Evolutionary conservation across 2,329 filamentous ascomycete species (phyloP).

Genomic region (Fusarium graminum): DNA sequence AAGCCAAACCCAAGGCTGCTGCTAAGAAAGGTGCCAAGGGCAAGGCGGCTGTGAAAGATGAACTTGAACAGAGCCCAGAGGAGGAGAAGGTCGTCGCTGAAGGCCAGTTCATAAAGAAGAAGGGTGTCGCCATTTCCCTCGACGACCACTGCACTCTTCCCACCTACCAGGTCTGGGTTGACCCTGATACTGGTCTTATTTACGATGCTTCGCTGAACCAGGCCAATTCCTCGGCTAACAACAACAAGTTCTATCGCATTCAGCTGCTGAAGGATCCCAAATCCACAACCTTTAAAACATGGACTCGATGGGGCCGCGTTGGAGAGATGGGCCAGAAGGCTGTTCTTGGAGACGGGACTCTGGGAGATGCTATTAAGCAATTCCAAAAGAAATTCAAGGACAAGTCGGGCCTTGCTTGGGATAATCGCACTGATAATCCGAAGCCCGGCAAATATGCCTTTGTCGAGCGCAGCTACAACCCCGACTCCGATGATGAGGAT

Average conservation of each 20-base stretch:
- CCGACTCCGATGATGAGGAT: constrained; percentile 72
- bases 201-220: constrained; percentile 86
- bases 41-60: constrained; percentile 42
- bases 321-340: constrained; percentile 68
- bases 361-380: constrained; percentile 60
- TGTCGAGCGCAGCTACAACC: constrained; percentile 81
- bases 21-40: constrained; percentile 44
- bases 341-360: constrained; percentile 57
- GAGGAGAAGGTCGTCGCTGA: constrained; percentile 57
- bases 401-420: constrained; percentile 71
- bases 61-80: constrained; percentile 46
- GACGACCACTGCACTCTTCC: constrained; percentile 60
- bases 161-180: constrained; percentile 72
- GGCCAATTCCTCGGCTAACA: constrained; percentile 77
- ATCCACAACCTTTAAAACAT: constrained; percentile 66
- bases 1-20: constrained; percentile 39
- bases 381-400: constrained; percentile 74
- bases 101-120: constrained; percentile 62
- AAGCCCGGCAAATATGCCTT: constrained; percentile 82
- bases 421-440: constrained; percentile 65
- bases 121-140: constrained; percentile 62
- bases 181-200: constrained; percentile 70
- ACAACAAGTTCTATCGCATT: constrained; percentile 86
- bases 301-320: constrained; percentile 87
- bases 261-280: constrained; percentile 67